These are phyloP conservation scores for Chenopodium quinoa DNA, from an alignment of 148 eudicot species.

Conservation along the genomic window DNA sequence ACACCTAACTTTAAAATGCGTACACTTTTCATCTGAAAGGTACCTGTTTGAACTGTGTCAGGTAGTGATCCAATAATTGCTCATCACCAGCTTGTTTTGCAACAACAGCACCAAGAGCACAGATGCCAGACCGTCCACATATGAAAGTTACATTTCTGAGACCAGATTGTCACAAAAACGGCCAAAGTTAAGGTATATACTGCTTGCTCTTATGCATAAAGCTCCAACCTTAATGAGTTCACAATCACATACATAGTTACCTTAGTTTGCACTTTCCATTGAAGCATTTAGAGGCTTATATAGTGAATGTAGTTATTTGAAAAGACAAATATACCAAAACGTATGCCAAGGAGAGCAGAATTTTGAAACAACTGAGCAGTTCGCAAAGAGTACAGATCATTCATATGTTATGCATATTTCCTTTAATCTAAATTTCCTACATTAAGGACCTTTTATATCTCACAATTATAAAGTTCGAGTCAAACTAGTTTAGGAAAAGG, in stretches of 20 bases:
- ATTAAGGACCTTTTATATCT: not conserved
- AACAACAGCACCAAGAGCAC: slow-evolving; percentile 85
- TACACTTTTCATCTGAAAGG: not conserved
- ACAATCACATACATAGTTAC: not conserved
- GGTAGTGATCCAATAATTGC: slow-evolving; percentile 43
- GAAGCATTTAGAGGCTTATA: not conserved
- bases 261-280: not conserved
- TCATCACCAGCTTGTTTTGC: slow-evolving; percentile 63
- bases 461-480: too few relatives aligned
- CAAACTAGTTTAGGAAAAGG: too few relatives aligned
- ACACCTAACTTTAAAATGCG: not conserved
- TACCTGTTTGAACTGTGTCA: slow-evolving; percentile 66
- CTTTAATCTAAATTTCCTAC: not conserved
- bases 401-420: not conserved
- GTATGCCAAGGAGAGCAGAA: not conserved
- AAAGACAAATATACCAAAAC: not conserved
- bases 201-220: not conserved
- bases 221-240: not conserved
- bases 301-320: not conserved
- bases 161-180: slow-evolving; percentile 9
- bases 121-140: slow-evolving; percentile 84
- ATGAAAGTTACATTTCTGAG: slow-evolving; percentile 74
- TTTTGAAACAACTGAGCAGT: not conserved
- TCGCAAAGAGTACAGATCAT: not conserved
- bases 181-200: not conserved